phyloP scores from a whole-genome alignment of 495 filamentous ascomycete genomes.

The Tuber indicum region DNA sequence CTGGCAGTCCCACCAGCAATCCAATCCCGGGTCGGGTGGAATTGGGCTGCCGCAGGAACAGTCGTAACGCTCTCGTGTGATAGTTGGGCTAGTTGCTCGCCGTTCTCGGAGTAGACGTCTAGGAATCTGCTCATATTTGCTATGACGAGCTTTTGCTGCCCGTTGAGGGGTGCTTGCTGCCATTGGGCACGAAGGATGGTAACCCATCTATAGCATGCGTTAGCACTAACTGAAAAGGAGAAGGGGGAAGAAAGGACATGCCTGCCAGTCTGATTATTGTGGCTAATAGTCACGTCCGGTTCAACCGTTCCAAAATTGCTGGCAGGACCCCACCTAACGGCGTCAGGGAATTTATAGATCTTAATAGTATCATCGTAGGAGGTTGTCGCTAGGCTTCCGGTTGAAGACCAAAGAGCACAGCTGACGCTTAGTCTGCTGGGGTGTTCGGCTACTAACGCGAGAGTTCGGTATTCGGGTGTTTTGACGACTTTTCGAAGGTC shows the following conservation, averaged over 20 bases:
- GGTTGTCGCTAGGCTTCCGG: slow-evolving; percentile 78
- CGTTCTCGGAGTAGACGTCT: slow-evolving; percentile 71
- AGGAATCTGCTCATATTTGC: slow-evolving; percentile 98
- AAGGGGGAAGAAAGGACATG: slow-evolving; percentile 45
- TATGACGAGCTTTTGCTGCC: slow-evolving; percentile 78
- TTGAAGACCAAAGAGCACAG: slow-evolving; percentile 77
- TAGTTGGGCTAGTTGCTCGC: slow-evolving; percentile 85
- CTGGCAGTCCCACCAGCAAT: slow-evolving; percentile 86
- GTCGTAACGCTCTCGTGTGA: slow-evolving; percentile 78
- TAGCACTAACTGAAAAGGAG: slow-evolving; percentile 19
- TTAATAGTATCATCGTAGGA: slow-evolving; percentile 95
- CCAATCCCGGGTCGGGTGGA: slow-evolving; percentile 85
- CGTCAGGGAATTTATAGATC: slow-evolving; percentile 68
- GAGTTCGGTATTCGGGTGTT: slow-evolving; percentile 49
- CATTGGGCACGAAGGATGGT: slow-evolving; percentile 84
- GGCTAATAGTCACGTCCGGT: slow-evolving; percentile 61
- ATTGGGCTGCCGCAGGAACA: slow-evolving; percentile 85
- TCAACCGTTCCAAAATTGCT: slow-evolving; percentile 50
- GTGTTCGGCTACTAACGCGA: slow-evolving; percentile 72
- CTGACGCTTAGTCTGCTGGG: slow-evolving; percentile 76
- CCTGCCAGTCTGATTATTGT: slow-evolving; percentile 94
- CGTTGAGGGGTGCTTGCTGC: slow-evolving; percentile 70
- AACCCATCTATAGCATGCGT: slow-evolving; percentile 48
- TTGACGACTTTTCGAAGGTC: slow-evolving; percentile 73
- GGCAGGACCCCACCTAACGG: slow-evolving; percentile 58